A percentile compares a stretch with the other conserved stretches of the same genome.
Conservation (phyloP, 768 basidiomycete genomes). For the Boletus barrowsii region DNA sequence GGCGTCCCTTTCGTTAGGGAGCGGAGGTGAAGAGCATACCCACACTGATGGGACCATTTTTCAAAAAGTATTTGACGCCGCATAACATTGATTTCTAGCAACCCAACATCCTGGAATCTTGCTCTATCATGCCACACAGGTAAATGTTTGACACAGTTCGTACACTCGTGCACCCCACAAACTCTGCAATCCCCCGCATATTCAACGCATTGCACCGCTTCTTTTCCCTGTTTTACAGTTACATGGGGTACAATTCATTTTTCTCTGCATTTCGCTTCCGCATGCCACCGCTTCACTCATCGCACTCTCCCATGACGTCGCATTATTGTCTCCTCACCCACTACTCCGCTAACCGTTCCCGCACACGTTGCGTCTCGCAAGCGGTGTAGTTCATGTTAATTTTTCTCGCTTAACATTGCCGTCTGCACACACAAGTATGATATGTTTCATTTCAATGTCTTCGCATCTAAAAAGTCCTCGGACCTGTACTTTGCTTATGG, state of each 20-base stretch:
- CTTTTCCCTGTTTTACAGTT: slow-evolving; percentile 9
- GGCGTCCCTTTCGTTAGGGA: slow-evolving; percentile 36
- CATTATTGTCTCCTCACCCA: slow-evolving; percentile 13
- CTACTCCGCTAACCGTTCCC: slow-evolving; percentile 6
- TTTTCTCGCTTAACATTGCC: slow-evolving; percentile 10
- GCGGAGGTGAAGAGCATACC: slow-evolving; percentile 22
- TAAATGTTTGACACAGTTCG: slow-evolving; percentile 17
- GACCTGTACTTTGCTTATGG: background rate
- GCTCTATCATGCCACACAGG: slow-evolving; percentile 17
- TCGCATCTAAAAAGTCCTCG: slow-evolving; percentile 5
- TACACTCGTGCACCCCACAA: slow-evolving; percentile 22
- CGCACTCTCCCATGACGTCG: slow-evolving; percentile 16
- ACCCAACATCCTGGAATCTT: slow-evolving; percentile 8
- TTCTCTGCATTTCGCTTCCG: slow-evolving; percentile 17
- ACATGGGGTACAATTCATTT: slow-evolving; percentile 15
- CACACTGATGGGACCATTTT: slow-evolving; percentile 3
- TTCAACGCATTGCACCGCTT: slow-evolving; percentile 15
- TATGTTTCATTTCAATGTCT: slow-evolving; percentile 10
- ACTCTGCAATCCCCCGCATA: slow-evolving; percentile 21
- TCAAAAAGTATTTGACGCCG: slow-evolving; percentile 19
- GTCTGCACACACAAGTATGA: slow-evolving; percentile 19
- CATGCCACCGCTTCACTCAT: slow-evolving; percentile 22
- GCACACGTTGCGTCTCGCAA: slow-evolving; percentile 15
- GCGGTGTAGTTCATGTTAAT: slow-evolving; percentile 16
- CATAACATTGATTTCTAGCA: slow-evolving; percentile 13